phyloP scores from a whole-genome alignment of 2,329 filamentous ascomycete species.

The Alternaria triticina region DNA sequence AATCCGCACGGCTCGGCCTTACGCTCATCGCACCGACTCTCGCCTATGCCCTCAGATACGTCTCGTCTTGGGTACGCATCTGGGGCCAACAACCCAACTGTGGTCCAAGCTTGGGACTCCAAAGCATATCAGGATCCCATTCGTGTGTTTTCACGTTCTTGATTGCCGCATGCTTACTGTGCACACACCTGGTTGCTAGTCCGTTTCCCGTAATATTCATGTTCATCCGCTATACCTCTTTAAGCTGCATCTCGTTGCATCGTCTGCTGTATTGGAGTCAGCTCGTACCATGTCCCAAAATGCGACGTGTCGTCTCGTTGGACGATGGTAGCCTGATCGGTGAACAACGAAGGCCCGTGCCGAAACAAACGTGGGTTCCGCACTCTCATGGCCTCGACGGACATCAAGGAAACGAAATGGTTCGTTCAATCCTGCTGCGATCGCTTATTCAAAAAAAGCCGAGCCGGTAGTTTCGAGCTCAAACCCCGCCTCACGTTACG shows the following conservation, averaged over 20 bases:
- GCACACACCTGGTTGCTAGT: background rate
- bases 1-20: background rate
- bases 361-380: background rate
- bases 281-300: background rate
- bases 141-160: background rate
- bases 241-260: background rate
- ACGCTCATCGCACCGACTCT: background rate
- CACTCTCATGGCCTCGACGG: background rate
- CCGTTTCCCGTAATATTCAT: background rate
- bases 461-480: background rate
- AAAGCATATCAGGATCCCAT: background rate
- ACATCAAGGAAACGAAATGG: background rate
- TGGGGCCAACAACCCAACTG: background rate
- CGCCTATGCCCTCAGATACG: background rate
- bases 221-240: background rate
- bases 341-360: background rate
- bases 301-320: too few species aligned
- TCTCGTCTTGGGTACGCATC: background rate
- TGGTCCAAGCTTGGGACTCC: background rate
- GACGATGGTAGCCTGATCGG: background rate
- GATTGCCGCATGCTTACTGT: background rate
- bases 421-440: background rate
- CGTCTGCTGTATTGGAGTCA: background rate
- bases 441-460: background rate
- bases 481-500: constrained; percentile 6